Evolutionary conservation across 345 rosid species (phyloP).

Genomic region (Litchi chinensis): DNA sequence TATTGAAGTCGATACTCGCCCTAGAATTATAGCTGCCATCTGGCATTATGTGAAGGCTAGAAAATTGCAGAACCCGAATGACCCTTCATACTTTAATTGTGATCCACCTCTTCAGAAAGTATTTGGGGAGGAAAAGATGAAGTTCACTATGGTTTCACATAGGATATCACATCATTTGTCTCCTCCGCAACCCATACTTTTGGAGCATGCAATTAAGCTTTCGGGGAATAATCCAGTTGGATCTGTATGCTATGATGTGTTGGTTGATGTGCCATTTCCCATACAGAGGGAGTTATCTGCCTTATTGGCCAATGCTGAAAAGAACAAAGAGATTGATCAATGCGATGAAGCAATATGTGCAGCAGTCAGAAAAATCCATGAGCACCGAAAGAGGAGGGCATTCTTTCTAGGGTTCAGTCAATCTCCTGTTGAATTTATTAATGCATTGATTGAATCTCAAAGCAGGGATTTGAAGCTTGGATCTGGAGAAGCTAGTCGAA

Average conservation of each 20-base stretch:
- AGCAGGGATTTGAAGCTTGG: constrained; percentile 86
- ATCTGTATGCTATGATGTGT: constrained; percentile 91
- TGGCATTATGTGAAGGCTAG: constrained; percentile 99
- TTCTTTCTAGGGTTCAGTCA: constrained; percentile 98
- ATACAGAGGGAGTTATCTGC: constrained; percentile 87
- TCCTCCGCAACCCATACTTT: constrained; percentile 87
- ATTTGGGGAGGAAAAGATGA: constrained; percentile 85
- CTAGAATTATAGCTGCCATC: constrained; percentile 93
- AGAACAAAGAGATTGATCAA: constrained; percentile 92
- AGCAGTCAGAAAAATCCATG: constrained; percentile 92
- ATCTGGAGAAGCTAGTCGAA: constrained; percentile 87
- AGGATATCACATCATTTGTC: constrained; percentile 79
- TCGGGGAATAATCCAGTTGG: constrained; percentile 83
- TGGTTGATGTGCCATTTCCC: constrained; percentile 90
- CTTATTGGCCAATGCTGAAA: constrained; percentile 89
- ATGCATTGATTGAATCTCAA: constrained; percentile 92
- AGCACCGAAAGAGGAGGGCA: constrained; percentile 88
- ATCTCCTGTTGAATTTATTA: constrained; percentile 92
- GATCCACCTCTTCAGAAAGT: constrained; percentile 89
- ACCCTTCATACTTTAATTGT: constrained; percentile 81
- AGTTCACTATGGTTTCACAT: constrained; percentile 89
- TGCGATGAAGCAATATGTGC: constrained; percentile 94
- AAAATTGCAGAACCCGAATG: constrained; percentile 87
- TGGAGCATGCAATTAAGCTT: constrained; percentile 90
- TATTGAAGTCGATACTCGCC: constrained; percentile 93